phyloP scores from a whole-genome alignment of 768 basidiomycete genomes.

The Leucocoprinus birnbaumii region DNA sequence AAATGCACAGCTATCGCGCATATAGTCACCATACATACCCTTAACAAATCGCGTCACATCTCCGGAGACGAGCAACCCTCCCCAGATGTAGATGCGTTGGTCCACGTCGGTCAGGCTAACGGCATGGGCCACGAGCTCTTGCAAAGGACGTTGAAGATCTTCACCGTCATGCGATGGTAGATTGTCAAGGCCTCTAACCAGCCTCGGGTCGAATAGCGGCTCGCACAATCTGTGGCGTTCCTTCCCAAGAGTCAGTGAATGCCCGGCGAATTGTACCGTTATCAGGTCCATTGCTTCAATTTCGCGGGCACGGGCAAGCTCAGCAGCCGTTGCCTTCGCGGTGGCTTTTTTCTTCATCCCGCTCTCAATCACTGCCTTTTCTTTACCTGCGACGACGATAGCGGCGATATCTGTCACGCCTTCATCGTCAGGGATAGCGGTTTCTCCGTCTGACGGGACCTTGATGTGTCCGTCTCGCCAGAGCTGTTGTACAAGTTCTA shows the following conservation, averaged over 20 bases:
- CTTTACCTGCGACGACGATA: slow-evolving; percentile 86
- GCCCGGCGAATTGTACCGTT: slow-evolving; percentile 67
- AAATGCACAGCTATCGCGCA: not conserved
- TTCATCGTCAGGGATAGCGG: slow-evolving; percentile 68
- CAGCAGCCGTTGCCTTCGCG: slow-evolving; percentile 72
- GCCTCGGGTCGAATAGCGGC: slow-evolving; percentile 74
- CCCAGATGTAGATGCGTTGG: slow-evolving; percentile 71
- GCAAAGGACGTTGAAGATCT: slow-evolving; percentile 45
- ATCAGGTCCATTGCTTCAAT: slow-evolving; percentile 85
- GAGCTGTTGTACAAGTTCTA: slow-evolving; percentile 64
- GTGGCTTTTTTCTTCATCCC: slow-evolving; percentile 77
- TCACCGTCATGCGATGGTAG: slow-evolving; percentile 17
- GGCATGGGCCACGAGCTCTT: slow-evolving; percentile 64
- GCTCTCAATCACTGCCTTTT: slow-evolving; percentile 84
- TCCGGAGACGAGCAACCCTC: slow-evolving; percentile 79
- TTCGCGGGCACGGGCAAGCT: slow-evolving; percentile 77
- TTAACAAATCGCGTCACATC: slow-evolving; percentile 69
- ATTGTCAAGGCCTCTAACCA: slow-evolving; percentile 42
- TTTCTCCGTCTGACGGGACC: slow-evolving; percentile 74
- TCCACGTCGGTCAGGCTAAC: slow-evolving; percentile 62
- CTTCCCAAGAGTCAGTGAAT: slow-evolving; percentile 75
- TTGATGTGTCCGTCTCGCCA: slow-evolving; percentile 66
- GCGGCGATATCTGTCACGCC: slow-evolving; percentile 90
- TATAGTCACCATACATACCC: slow-evolving; percentile 42
- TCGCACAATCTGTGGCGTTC: slow-evolving; percentile 91